Base-by-base conservation (phyloP, 2,329 filamentous ascomycete species). In the Pestalotiopsis sp. region DNA sequence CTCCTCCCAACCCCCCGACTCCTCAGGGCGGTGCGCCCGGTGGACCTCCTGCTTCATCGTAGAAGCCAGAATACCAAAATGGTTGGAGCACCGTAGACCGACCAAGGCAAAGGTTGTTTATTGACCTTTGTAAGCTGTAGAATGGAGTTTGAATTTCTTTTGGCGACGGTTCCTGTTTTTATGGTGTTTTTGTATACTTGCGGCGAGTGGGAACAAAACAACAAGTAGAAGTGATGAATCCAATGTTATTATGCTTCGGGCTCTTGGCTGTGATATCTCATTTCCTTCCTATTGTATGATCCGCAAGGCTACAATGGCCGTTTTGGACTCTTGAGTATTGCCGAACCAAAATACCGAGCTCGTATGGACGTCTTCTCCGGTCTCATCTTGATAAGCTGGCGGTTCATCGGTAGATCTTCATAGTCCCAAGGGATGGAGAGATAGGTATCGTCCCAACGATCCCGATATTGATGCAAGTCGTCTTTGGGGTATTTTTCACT, bases 401-500 rank as follows among this genome's bases (percentile, higher is more conserved):
- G 70, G 20, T 62, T 66, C 38, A 67, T 67, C 36, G 31, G 60
- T 0, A 66, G 58, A 2, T 60, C 63, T 12, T 57, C 57, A 4
- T 58, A 63, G 3, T 64, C 23, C 59, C 70, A 74, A 1, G 71
- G 72, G 5, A 75, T n/a, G 7, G 70, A 66, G 9, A 74, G 65
- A 67, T 79, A 78, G 58, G 66, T 52, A 62, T 78, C 76, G 7
- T 73, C 76, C 62, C 76, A 78, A 31, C 77, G 75, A 56, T 79
- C 77, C 70, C 71, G 36, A 23, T 62, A 63, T 36, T 5, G 14
- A 5, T 13, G 7, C 38, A 67, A n/a, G 5, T 14, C 11, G 3
- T 59, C 23, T 23, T 45, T 9, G 39, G n/a, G 38, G 20, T 45
- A 64, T 31, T 31, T 25, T 20, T 25, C 52, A 38, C 13, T 39